Evolutionary conservation across 2,329 filamentous ascomycete species (phyloP).

Genomic region (Ophiocordyceps sinensis): DNA sequence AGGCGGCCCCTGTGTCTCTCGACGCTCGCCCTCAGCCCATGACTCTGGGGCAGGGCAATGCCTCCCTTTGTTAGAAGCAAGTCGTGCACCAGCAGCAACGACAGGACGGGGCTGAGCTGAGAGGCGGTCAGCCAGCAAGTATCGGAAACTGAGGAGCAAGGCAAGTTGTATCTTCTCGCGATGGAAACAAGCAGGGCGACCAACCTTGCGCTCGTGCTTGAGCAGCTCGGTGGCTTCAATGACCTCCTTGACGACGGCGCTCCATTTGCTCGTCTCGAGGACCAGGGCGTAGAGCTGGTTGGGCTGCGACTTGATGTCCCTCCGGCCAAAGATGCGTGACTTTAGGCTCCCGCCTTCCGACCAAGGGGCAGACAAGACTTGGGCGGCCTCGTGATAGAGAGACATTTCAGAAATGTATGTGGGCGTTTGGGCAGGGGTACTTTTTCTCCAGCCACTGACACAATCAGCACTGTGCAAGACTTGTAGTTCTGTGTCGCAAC

Average conservation of each 20-base stretch:
- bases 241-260: slow-evolving; percentile 71
- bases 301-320: slow-evolving; percentile 59
- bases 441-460: too few species aligned
- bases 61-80: slow-evolving; percentile 68
- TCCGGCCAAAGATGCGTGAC: slow-evolving; percentile 65
- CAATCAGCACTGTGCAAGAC: too few species aligned
- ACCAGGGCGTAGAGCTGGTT: slow-evolving; percentile 80
- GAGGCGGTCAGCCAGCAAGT: background rate
- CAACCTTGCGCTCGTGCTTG: slow-evolving; percentile 70
- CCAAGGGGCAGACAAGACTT: slow-evolving; percentile 47
- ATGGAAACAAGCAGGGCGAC: slow-evolving; percentile 2
- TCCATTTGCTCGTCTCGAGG: slow-evolving; percentile 84
- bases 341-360: slow-evolving; percentile 64
- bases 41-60: slow-evolving; percentile 64
- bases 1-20: slow-evolving; percentile 72
- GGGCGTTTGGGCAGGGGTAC: too few species aligned
- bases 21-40: slow-evolving; percentile 62
- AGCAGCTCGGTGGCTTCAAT: slow-evolving; percentile 68
- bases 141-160: background rate
- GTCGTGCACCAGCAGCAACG: slow-evolving; percentile 76
- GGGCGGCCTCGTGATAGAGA: slow-evolving; percentile 83
- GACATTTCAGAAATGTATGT: slow-evolving; percentile 46
- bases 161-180: too few species aligned
- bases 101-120: slow-evolving; percentile 66
- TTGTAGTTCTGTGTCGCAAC: too few species aligned